Base-by-base conservation (phyloP, 768 basidiomycete genomes). In the Asterophora lycoperdoides region DNA sequence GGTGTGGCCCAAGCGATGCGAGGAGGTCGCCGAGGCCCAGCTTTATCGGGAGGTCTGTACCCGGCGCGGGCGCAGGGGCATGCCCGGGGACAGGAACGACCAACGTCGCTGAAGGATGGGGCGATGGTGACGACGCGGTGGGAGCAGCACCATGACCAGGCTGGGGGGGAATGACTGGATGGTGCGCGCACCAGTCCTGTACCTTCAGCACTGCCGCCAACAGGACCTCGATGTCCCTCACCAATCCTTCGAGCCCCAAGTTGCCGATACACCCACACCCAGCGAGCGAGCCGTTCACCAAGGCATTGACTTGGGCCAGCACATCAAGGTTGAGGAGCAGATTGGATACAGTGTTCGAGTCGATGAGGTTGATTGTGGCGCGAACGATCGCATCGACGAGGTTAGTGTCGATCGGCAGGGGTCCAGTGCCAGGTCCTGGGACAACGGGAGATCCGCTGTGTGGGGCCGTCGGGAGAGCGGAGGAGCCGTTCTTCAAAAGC, bases 371-470 rank as follows among this genome's bases (percentile, higher is more conserved):
- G 38, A 50, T 30, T 3, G 54, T 51, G 4, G 53, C 46, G 36
- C 51, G 54, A 28, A 57, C 41, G 23, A 60, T 44, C 10, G 30
- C 29, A 7, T 46, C 41, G 19, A 57, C 44, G 34, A 60, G 52
- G 20, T 47, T 44, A 13, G 35, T 34, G 36, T 60, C 41, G 9
- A 55, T 20, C 10, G 45, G 47, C 7, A 30, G 7, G 1, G 17
- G 17, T 10, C 15, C 40, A 1, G 48, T 17, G 4, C 40, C 18
- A 17, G 14, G 20, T 13, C 34, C n/a, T 23, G 33, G 20, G 17
- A 19, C 19, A 20, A 46, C 32, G 14, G 41, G 35, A 23, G 36
- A 19, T 20, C 47, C 30, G 38, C 46, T 39, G 19, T 36, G 18
- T 5, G 49, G 38, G 9, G 42, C 29, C 4, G 51, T 13, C 15